Conservation (phyloP, 768 basidiomycete species). For the Rhodotorula paludigena region DNA sequence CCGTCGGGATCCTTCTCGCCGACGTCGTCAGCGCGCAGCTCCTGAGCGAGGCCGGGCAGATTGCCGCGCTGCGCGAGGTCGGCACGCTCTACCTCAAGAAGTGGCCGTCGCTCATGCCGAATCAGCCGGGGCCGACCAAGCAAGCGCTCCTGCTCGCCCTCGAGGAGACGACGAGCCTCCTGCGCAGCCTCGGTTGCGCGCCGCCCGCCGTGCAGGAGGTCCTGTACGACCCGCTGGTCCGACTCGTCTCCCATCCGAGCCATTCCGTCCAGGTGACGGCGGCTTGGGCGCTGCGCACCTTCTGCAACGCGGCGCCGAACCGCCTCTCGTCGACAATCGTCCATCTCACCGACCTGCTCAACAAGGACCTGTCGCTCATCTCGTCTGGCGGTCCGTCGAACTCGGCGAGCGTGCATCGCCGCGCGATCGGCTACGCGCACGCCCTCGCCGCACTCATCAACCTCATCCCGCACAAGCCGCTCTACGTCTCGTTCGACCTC, state of each 20-base stretch:
- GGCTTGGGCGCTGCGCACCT: conserved; percentile 80
- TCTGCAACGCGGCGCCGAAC: conserved; percentile 82
- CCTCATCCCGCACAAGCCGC: conserved; percentile 74
- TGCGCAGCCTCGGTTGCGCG: conserved; percentile 86
- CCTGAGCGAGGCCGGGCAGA: conserved; percentile 89
- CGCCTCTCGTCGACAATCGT: conserved; percentile 74
- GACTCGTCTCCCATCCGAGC: conserved; percentile 77
- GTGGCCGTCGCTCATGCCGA: conserved; percentile 91
- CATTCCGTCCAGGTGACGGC: conserved; percentile 81
- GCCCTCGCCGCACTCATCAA: conserved; percentile 82
- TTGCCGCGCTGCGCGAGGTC: conserved; percentile 80
- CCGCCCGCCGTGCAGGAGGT: conserved; percentile 86
- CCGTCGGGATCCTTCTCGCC: conserved; percentile 70
- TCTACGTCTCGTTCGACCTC: conserved; percentile 92
- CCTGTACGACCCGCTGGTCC: conserved; percentile 74
- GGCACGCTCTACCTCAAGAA: conserved; percentile 74
- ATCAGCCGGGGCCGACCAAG: conserved; percentile 64
- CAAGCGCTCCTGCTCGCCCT: conserved; percentile 67
- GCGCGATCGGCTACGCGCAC: conserved; percentile 79
- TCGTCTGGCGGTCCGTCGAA: conserved; percentile 9
- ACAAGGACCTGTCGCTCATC: conserved; percentile 68
- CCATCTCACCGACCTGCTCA: conserved; percentile 70
- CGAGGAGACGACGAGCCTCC: conserved; percentile 74
- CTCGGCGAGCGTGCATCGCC: conserved; percentile 51
- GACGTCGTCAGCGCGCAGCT: conserved; percentile 83